phyloP scores from a whole-genome alignment of 1,284 basidiomycete genomes.

The Trichosporon coremiiforme region DNA sequence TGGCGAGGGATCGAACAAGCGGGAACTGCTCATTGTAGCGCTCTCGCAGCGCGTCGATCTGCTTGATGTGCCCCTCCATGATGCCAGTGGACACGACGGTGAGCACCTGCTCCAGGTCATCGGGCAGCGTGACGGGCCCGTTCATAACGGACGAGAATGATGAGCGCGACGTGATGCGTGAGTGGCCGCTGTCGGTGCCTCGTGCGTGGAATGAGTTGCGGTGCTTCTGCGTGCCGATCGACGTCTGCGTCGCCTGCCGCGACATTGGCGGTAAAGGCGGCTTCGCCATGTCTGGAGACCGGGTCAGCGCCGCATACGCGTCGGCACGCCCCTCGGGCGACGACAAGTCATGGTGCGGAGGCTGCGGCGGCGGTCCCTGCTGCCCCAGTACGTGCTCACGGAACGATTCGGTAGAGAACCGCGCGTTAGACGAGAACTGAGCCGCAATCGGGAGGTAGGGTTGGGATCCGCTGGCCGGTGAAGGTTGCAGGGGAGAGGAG shows the following conservation, averaged over 20 bases:
- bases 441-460: constrained; percentile 79
- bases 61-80: constrained; percentile 78
- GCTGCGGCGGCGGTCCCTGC: not conserved
- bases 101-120: constrained; percentile 78
- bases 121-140: constrained; percentile 65
- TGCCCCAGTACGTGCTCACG: constrained; percentile 24
- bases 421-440: constrained; percentile 61
- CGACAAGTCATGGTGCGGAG: not conserved
- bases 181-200: constrained; percentile 15
- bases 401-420: constrained; percentile 28
- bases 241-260: constrained; percentile 14
- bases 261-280: not conserved
- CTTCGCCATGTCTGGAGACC: not conserved
- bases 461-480: not conserved
- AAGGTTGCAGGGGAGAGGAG: constrained; percentile 8
- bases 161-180: constrained; percentile 33
- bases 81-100: constrained; percentile 82
- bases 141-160: constrained; percentile 22
- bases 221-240: not conserved
- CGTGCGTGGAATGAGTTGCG: constrained; percentile 7
- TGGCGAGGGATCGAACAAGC: constrained; percentile 83
- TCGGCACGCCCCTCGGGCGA: constrained; percentile 1
- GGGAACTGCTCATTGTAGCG: constrained; percentile 91
- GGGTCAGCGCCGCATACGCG: constrained; percentile 5
- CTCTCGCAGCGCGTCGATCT: constrained; percentile 77